These are phyloP conservation scores for Papiliotrema terrestris DNA, from an alignment of 1,284 basidiomycete species.

Conservation along the genomic window DNA sequence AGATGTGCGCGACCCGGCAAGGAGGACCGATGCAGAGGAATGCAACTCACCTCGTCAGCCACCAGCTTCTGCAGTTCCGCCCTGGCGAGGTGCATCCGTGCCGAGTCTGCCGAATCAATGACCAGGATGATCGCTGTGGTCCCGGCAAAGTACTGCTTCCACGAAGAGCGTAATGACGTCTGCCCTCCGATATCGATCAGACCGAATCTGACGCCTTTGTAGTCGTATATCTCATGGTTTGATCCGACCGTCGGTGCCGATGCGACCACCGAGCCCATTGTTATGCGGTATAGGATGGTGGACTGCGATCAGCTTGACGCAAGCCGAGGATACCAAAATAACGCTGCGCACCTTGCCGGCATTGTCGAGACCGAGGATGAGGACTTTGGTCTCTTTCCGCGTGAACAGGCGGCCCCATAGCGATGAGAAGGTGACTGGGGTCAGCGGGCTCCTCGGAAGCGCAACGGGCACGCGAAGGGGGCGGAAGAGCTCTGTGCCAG, in stretches of 20 bases:
- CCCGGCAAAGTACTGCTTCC: conserved; percentile 51
- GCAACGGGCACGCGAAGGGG: too few species aligned
- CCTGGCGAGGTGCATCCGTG: conserved; percentile 49
- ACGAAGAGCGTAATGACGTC: conserved; percentile 47
- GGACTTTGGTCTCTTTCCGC: conserved; percentile 52
- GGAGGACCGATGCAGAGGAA: background rate
- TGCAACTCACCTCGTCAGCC: conserved; percentile 37
- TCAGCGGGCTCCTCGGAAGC: background rate
- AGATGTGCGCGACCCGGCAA: too few species aligned
- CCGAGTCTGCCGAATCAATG: conserved; percentile 53
- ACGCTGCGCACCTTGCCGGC: conserved; percentile 48
- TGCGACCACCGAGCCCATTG: conserved; percentile 53
- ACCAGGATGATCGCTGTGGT: conserved; percentile 54
- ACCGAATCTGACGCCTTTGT: conserved; percentile 53
- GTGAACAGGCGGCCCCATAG: conserved; percentile 53
- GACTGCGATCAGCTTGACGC: conserved; percentile 23
- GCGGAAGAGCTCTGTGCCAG: too few species aligned
- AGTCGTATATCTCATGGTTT: conserved; percentile 51
- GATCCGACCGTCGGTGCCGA: conserved; percentile 53
- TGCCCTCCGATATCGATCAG: conserved; percentile 54
- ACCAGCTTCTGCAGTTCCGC: conserved; percentile 50
- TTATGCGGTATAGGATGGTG: conserved; percentile 54
- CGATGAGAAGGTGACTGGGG: conserved; percentile 44
- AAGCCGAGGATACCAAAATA: background rate
- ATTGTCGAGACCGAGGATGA: conserved; percentile 52